Percentiles rank a stretch among this genome's conserved stretches.
phyloP scores from a whole-genome alignment of 306 rosid species.

The Sophora flavescens region DNA sequence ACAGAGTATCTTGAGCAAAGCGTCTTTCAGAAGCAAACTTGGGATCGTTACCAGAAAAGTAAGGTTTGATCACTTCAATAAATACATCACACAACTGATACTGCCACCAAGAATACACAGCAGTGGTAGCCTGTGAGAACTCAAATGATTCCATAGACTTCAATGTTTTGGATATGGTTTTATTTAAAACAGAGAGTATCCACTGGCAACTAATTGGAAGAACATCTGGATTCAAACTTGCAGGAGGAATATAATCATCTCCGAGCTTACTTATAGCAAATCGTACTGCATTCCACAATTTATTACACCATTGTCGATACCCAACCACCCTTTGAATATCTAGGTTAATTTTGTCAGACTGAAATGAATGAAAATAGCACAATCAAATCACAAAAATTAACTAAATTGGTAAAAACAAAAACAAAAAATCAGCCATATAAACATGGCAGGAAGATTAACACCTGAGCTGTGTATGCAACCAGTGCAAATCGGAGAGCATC shows the following conservation, averaged over 20 bases:
- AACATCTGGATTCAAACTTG: constrained; percentile 59
- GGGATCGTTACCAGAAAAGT: constrained; percentile 71
- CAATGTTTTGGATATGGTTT: constrained; percentile 70
- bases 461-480: constrained; percentile 96
- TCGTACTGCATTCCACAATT: constrained; percentile 92
- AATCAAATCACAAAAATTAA: constrained; percentile 24
- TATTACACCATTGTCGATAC: constrained; percentile 96
- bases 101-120: constrained; percentile 93
- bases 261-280: constrained; percentile 96
- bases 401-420: neutral
- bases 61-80: constrained; percentile 92
- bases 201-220: constrained; percentile 95
- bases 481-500: constrained; percentile 98
- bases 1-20: constrained; percentile 80
- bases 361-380: constrained; percentile 45
- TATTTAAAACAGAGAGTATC: constrained; percentile 83
- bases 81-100: constrained; percentile 96
- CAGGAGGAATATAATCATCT: constrained; percentile 76
- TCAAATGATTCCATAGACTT: constrained; percentile 70
- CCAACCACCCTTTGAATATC: constrained; percentile 97
- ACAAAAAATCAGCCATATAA: neutral
- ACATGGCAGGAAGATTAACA: constrained; percentile 40
- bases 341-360: constrained; percentile 96
- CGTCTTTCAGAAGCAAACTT: constrained; percentile 65
- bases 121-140: constrained; percentile 85